Evolutionary conservation across 2,329 filamentous ascomycete genomes (phyloP).

Genomic region (Coniella vitis): DNA sequence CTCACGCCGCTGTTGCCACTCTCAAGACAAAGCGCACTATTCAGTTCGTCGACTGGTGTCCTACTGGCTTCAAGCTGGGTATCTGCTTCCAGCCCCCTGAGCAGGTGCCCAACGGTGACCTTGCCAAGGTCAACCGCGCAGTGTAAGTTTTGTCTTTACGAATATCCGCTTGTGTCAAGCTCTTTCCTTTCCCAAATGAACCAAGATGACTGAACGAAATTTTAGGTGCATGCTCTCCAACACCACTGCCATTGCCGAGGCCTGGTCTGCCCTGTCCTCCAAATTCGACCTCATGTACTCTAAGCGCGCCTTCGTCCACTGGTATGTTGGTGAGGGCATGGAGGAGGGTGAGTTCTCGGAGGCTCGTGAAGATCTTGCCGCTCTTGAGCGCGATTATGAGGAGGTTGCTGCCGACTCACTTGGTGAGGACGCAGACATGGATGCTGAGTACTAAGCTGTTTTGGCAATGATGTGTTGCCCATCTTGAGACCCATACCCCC

Average conservation of each 20-base stretch:
- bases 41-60: conserved; percentile 99
- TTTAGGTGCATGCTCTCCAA: conserved; percentile 92
- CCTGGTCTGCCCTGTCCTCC: conserved; percentile 90
- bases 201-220: neutral
- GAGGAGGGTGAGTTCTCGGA: conserved; percentile 99
- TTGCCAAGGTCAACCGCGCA: conserved; percentile 96
- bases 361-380: conserved; percentile 96
- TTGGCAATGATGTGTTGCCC: conserved; percentile 12
- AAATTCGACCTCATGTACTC: conserved; percentile 99
- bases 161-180: neutral
- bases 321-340: conserved; percentile 99
- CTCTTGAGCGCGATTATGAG: conserved; percentile 97
- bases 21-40: conserved; percentile 99
- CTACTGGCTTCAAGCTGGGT: conserved; percentile 99
- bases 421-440: conserved; percentile 75
- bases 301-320: conserved; percentile 99
- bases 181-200: too few relatives aligned
- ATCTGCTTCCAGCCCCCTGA: conserved; percentile 99
- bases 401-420: conserved; percentile 94
- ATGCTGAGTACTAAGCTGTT: conserved; percentile 77
- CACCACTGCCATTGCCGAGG: conserved; percentile 97
- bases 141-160: conserved; percentile 58
- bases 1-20: conserved; percentile 83
- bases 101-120: conserved; percentile 92
- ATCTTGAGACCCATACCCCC: conserved; percentile 13